Base-by-base conservation (phyloP, 805 yeast genomes). In the Schwanniomyces polymorphus region DNA sequence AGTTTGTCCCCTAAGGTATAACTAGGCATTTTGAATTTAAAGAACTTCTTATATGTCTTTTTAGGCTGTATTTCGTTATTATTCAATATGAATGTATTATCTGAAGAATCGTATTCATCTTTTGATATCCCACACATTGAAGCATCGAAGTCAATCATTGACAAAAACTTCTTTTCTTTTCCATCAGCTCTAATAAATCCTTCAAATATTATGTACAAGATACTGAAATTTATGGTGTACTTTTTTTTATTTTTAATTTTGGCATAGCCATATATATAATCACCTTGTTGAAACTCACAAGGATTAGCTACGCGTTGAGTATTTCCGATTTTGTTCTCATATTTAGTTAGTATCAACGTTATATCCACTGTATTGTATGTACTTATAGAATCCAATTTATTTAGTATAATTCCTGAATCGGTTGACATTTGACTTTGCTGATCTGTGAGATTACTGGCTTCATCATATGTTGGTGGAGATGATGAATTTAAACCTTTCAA, bases 1-100 rank as follows among this genome's bases (percentile, higher is more conserved):
- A 41, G 42, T n/a, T 31, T 27, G 6, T 26, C 41, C 34, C 48
- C 53, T n/a, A 51, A 34, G 7, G 52, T 35, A 41, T 44, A 26
- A 12, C 37, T n/a, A 14, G 57, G 54, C 16, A 52, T 34, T 37
- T 29, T 42, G 21, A 53, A 49, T 6, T 27, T 25, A 28, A 53
- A 51, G 23, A 45, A 45, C 17, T 48, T 41, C 41, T 44, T 46
- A 28, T 43, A 44, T 21, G 34, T 31, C 7, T 14, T 41, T 16
- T 31, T 16, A 7, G 44, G 44, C 18, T 17, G 33, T 29, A 41
- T 37, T 21, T 37, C 39, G 14, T 37, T 21, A 21, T 16, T 18
- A 18, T 37, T 37, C 10, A 37, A 37, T 7, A 21, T 21, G 11
- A 18, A 37, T n/a, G 39, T 21, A 16, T 37, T 18, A 37, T 37